Evolutionary conservation across 2,329 filamentous ascomycete genomes (phyloP).

Genomic region (Tolypocladium inflatum): DNA sequence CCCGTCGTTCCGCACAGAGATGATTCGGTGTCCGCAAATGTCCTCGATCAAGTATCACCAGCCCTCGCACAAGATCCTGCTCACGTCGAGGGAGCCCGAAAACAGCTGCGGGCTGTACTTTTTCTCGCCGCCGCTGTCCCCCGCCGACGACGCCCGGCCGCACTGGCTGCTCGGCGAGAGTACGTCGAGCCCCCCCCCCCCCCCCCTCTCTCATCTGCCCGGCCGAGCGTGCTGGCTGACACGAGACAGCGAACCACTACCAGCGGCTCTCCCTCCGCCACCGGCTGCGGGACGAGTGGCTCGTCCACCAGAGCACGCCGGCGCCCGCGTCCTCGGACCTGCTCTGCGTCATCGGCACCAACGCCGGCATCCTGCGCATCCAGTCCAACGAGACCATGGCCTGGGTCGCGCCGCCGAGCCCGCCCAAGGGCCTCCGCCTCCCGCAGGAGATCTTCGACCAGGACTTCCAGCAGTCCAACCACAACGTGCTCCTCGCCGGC

Average conservation of each 20-base stretch:
- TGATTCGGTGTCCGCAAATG: constrained; percentile 28
- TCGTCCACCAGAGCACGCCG: constrained; percentile 30
- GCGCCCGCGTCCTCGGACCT: constrained; percentile 29
- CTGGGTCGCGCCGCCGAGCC: constrained; percentile 21
- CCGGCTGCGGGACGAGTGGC: constrained; percentile 15
- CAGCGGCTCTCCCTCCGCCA: constrained; percentile 19
- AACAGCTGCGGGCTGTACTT: constrained; percentile 22
- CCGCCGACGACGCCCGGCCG: constrained; percentile 16
- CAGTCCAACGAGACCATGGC: constrained; percentile 18
- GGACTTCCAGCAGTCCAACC: constrained; percentile 34
- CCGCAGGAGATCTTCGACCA: constrained; percentile 35
- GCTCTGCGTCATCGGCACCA: constrained; percentile 39
- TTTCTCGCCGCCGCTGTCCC: constrained; percentile 25
- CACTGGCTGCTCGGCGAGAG: constrained; percentile 29
- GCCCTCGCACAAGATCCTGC: constrained; percentile 29
- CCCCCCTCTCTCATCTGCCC: background rate
- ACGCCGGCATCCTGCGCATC: constrained; percentile 33
- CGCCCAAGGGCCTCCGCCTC: constrained; percentile 9
- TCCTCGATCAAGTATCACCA: constrained; percentile 39
- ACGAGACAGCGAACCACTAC: constrained; percentile 18
- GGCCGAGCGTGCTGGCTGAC: background rate
- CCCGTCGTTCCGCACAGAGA: constrained; percentile 19
- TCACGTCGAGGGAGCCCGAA: constrained; percentile 28
- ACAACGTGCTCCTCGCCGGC: constrained; percentile 39
- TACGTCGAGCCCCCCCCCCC: no score